Evolutionary conservation across 768 basidiomycete genomes (phyloP).

Genomic region (Lactifluus subvellereus): DNA sequence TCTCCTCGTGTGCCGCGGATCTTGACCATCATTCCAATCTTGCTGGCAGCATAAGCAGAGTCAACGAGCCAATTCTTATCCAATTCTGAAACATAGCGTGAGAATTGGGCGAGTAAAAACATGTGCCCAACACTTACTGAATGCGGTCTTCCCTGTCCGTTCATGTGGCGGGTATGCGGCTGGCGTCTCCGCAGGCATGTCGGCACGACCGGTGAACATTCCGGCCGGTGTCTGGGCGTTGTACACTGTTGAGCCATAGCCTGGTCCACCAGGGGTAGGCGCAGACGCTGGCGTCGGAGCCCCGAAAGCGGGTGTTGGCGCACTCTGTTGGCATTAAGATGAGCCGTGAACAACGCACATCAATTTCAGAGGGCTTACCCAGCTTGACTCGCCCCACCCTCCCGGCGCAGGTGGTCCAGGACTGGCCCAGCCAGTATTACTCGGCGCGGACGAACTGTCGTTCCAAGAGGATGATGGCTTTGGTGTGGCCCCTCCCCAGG

Average conservation of each 20-base stretch:
- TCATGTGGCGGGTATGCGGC: conserved; percentile 36
- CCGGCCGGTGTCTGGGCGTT: conserved; percentile 32
- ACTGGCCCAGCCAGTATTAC: conserved; percentile 26
- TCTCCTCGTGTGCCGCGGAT: conserved; percentile 34
- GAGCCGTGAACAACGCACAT: background rate
- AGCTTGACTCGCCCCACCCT: conserved; percentile 41
- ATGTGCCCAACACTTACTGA: conserved; percentile 16
- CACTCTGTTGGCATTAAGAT: conserved; percentile 24
- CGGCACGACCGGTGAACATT: conserved; percentile 19
- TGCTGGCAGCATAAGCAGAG: conserved; percentile 28
- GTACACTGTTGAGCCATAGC: conserved; percentile 31
- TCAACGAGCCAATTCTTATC: conserved; percentile 42
- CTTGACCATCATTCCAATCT: conserved; percentile 37
- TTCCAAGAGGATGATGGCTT: conserved; percentile 19
- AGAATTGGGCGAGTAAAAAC: conserved; percentile 1
- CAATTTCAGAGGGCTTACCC: conserved; percentile 36
- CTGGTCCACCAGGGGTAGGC: conserved; percentile 33
- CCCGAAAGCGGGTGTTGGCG: conserved; percentile 26
- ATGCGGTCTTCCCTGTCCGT: conserved; percentile 24
- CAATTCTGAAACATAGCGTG: conserved; percentile 28
- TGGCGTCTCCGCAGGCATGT: conserved; percentile 30
- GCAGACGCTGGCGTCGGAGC: conserved; percentile 37
- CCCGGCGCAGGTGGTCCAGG: conserved; percentile 28
- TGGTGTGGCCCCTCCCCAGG: conserved; percentile 24
- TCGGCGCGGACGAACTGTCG: conserved; percentile 14